Evolutionary conservation across 2,329 filamentous ascomycete species (phyloP).

Genomic region (Cladosporium sphaerospermum): DNA sequence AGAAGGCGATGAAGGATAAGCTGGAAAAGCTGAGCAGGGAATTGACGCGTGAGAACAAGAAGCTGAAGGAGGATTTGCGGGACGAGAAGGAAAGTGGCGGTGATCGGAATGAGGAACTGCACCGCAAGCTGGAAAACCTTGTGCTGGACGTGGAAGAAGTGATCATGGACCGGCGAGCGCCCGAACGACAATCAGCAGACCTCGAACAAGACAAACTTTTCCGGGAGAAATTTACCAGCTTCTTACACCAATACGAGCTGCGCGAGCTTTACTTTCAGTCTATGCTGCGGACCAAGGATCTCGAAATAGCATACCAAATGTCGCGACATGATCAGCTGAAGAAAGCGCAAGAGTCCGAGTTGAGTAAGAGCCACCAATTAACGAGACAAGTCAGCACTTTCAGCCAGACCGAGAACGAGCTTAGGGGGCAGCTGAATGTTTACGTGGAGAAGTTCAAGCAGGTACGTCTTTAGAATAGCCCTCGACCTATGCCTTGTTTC

Average conservation of each 20-base stretch:
- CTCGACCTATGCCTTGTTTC: background rate
- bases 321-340: conserved; percentile 84
- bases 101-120: conserved; percentile 72
- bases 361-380: conserved; percentile 71
- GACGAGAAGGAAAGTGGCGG: conserved; percentile 81
- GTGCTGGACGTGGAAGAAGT: conserved; percentile 81
- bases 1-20: conserved; percentile 87
- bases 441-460: conserved; percentile 99
- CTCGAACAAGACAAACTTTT: conserved; percentile 83
- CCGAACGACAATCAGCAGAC: conserved; percentile 73
- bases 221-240: conserved; percentile 80
- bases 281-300: conserved; percentile 85
- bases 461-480: conserved; percentile 48
- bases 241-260: conserved; percentile 94
- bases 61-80: conserved; percentile 89
- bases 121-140: conserved; percentile 74
- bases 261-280: conserved; percentile 92
- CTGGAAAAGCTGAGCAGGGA: conserved; percentile 93
- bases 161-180: conserved; percentile 78
- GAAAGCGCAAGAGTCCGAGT: conserved; percentile 78
- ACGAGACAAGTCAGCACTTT: conserved; percentile 92
- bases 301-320: conserved; percentile 88
- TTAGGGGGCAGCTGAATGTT: conserved; percentile 91
- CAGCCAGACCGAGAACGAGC: conserved; percentile 89
- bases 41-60: conserved; percentile 94